These are phyloP conservation scores for Pyrenochaeta sp. DNA, from an alignment of 2,329 filamentous ascomycete genomes.

Conservation along the genomic window DNA sequence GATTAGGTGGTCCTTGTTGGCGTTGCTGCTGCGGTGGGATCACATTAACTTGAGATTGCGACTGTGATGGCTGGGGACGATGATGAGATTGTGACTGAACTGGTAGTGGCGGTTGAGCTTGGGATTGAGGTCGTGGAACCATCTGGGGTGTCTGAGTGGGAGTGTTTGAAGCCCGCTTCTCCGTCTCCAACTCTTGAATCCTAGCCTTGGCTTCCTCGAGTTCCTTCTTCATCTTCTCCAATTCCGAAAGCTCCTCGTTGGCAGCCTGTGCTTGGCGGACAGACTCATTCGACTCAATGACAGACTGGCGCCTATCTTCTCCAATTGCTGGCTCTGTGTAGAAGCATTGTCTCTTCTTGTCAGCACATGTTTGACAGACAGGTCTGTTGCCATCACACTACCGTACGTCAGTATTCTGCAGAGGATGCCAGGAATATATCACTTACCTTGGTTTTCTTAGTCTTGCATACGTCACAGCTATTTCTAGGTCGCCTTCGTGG, in stretches of 20 bases:
- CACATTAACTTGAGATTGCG: constrained; percentile 12
- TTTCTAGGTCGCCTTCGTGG: constrained; percentile 35
- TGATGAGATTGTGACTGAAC: constrained; percentile 18
- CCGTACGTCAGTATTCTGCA: too few species aligned
- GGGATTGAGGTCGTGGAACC: constrained; percentile 22
- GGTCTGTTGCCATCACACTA: constrained; percentile 48
- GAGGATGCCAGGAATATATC: background rate
- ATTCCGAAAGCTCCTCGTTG: constrained; percentile 33
- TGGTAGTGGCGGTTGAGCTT: constrained; percentile 21
- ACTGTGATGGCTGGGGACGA: constrained; percentile 14
- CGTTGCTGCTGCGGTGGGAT: constrained; percentile 24
- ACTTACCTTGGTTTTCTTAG: constrained; percentile 47
- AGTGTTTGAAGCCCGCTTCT: constrained; percentile 38
- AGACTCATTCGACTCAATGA: constrained; percentile 17
- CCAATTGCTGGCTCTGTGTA: constrained; percentile 31
- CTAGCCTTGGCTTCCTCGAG: constrained; percentile 47
- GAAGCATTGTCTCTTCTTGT: constrained; percentile 45
- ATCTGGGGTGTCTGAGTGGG: constrained; percentile 35
- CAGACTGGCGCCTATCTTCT: constrained; percentile 28
- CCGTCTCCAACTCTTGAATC: constrained; percentile 42
- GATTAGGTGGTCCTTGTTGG: constrained; percentile 17
- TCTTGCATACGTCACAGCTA: constrained; percentile 46
- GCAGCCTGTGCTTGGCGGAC: constrained; percentile 24
- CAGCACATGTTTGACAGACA: constrained; percentile 42
- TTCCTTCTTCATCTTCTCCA: constrained; percentile 45